Base-by-base conservation (phyloP, 2,329 filamentous ascomycete species). In the Ceratocystis huliohia region DNA sequence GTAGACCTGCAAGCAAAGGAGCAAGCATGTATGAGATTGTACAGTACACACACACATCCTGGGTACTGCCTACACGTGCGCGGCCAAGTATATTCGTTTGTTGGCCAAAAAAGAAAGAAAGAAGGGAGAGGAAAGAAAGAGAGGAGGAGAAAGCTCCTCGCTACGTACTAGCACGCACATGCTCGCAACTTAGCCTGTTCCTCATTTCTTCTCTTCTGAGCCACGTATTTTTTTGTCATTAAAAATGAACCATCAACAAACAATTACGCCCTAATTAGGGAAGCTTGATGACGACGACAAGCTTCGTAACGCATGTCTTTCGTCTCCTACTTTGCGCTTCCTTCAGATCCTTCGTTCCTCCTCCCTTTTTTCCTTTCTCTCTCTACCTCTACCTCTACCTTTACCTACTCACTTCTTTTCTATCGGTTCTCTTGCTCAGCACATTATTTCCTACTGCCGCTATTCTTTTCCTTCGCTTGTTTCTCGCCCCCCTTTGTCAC, bases 211-310 rank as follows among this genome's bases (percentile, higher is more conserved):
- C 37, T 17, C 53, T 15, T 33, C 53, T 56, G n/a, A 30, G 56
- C 56, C 56, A 30, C 56, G 56, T 59, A 59, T 37, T 8, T 3
- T 20, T 50, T 25, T 10, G n/a, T 8, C 48, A 2, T 0, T 53
- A 10, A 33, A 37, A 33, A 37, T 17, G 13, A 17, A 59, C 7
- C 33, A 33, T 3, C 17, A 8, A 59, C 17, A 30, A 8, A 20
- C 56, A 22, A 33, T n/a, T n/a, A 22, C 28, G 5, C 8, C 56
- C n/a, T 8, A 8, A 33, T 37, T 59, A 59, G 56, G 56, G 17
- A 59, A 59, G 28, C 28, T 59, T 20, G 56, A 59, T 59, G 56
- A 59, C 56, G 56, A 59, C 56, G 56, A 33, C 56, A n/a, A 6
- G 22, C 25, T 37, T 59, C 30, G 28, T 30, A 37, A 41, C 56